Evolutionary conservation across 305 asterid genomes (phyloP), one percentile per base, ranked within the genome.

Genomic region (Fraxinus platypoda): DNA sequence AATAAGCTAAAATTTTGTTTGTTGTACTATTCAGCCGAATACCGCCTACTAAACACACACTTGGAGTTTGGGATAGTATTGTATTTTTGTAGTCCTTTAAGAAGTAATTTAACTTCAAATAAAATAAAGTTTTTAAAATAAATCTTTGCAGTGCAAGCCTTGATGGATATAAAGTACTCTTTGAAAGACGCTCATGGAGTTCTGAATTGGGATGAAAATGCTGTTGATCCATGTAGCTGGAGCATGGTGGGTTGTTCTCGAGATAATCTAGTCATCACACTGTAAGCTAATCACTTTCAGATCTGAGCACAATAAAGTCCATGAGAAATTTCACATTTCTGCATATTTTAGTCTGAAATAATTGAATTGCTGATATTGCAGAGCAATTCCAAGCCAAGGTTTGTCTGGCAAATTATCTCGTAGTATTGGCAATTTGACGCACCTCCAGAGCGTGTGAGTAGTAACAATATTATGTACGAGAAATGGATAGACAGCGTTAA

Each of bases 151-250:
- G 99, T 95, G 76, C 90, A 84, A 80, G 97, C 97, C 83, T 88
- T 95, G 88, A 94, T 95, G 94, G 97, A 90, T 23, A 93, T 95
- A 72, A 91, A 91, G 88, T 90, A 87, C 59, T 82, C 86, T 19
- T 78, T 95, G 76, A 80, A 78, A 84, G 98, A 95, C 84, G 93
- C 97, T 72, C 91, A 87, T 66, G 91, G 88, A 64, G 96, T 93
- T 76, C 83, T 95, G 6, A 91, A 89, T 15, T 94, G 97, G 97
- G 99, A 95, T 83, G 90, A 82, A 77, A 90, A 87, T 84, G 85
- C 93, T 49, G 99, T 94, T 85, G 98, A 94, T 91, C 99, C 99
- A 74, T 95, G 99, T 89, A 93, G 92, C n/a, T 95, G 98, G 97
- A 74, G 90, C 80, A 89, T 93, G 95, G 87, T 95, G 81, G 76